Base-by-base conservation (phyloP, 257 asterid species). In the Lantana camara region DNA sequence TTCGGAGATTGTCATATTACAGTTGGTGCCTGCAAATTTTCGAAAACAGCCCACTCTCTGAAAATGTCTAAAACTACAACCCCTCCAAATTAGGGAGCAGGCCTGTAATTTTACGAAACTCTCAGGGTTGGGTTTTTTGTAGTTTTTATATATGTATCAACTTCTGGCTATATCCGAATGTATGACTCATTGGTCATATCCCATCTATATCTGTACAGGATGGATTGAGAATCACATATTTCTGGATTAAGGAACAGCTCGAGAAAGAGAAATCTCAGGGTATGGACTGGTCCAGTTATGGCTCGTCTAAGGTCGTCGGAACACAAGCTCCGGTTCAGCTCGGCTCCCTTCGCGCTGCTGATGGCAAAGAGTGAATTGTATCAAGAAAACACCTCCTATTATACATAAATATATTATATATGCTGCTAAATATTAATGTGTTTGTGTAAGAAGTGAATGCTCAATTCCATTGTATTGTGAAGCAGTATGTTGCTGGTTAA, bases 191-290 rank as follows among this genome's bases (percentile, higher is more conserved):
- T 1, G 42, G 21, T 20, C 21, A 32, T 46, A 9, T 10, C 15
- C 67, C 1, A 8, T 27, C n/a, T n/a, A 12, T 48, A 2, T 35
- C 13, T 17, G 22, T 60, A 6, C 67, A 91, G 96, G 98, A 92
- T 63, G 98, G 98, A 12, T 60, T 92, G 80, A 89, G 97, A 75
- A 75, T 92, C 77, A 92, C 98, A 0, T 92, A 89, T 71, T 83
- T 83, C 66, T 92, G 98, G 98, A 92, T 92, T 64, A 92, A 92
- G 67, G 96, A 87, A 51, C 98, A 92, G 57, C 79, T 89, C 6
- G 97, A 89, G 76, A 89, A 92, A 69, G 98, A 92, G 92, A 89
- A 79, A 72, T 66, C 82, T 42, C 69, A 72, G 60, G 96, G 96
- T 5, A 23, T 46, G 1, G 84, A 85, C 60, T 34, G 73, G 51